Base-by-base conservation (phyloP, 495 filamentous ascomycete species). In the Pseudevernia furfuracea region DNA sequence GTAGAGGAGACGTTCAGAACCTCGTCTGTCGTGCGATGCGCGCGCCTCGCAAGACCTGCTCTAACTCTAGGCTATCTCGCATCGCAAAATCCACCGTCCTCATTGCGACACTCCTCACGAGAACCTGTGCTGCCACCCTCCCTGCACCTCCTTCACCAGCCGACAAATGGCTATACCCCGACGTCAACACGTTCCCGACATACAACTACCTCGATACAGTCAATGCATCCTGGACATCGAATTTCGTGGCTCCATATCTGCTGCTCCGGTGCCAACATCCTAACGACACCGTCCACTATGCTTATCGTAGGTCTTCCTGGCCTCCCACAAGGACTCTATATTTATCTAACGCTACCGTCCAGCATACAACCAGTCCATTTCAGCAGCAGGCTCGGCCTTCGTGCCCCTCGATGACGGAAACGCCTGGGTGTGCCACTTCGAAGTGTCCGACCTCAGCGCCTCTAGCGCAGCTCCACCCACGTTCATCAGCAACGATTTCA, bases 261-360 rank as follows among this genome's bases (percentile, higher is more conserved):
- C 52, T 55, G 17, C 52, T 55, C 52, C 52, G 52, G 7, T 55
- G 52, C 52, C 52, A 55, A 34, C 52, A 55, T 34, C 52, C 52
- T 4, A 12, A 55, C 17, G 52, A 55, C 30, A 15, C 28, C 30
- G 30, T n/a, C 52, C 52, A 55, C 30, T 55, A 55, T 34, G 52
- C 52, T 10, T 55, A 55, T 55, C 52, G 52, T 55, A 55, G 12
- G 30, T 55, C 30, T 55, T 34, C 21, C 30, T 12, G 6, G 28
- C 7, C 10, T 34, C 52, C 30, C 52, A 15, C 25, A 36, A 0
- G 17, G 52, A 11, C 52, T 32, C 30, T 17, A 32, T n/a, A 28
- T 9, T 11, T 2, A 55, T n/a, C 52, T 55, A 36, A 55, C 17
- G 15, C 15, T 3, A 30, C 10, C 30, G 5, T 34, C 28, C 8